Base-by-base conservation (phyloP, 441 rosid genomes). In the Flueggea neowawraea region DNA sequence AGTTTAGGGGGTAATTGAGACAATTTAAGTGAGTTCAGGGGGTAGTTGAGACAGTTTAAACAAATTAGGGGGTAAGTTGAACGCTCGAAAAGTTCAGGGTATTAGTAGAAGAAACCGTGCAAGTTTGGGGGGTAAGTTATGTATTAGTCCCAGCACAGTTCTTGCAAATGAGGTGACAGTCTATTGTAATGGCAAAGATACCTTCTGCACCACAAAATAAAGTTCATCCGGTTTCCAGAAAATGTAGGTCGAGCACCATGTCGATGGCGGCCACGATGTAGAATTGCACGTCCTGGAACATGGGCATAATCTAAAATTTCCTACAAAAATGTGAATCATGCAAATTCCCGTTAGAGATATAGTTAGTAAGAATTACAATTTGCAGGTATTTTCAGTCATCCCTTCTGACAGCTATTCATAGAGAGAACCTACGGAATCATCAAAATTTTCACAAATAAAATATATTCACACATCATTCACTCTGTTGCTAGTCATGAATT, bases 231-330 rank as follows among this genome's bases (percentile, higher is more conserved):
- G 64, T 76, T 82, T 43, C 98, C 98, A 12, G 87, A 75, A 64
- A 85, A 81, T 32, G 96, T 92, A 56, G 98, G 94, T 82, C 91
- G 86, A 6, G 94, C 98, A 60, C 98, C 98, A 78, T 92, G 96
- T 15, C 95, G 86, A 69, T 87, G 96, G 57, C 86, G 89, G 55
- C 98, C 96, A 14, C 87, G 90, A 67, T 86, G 95, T 69, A 89
- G 94, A 64, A 92, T 74, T 62, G 96, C 98, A 70, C 61, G 78
- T 31, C 96, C 98, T 4, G 88, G 91, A 53, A 63, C 61, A 73
- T 92, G 96, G 63, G 65, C 28, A 70, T 79, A 89, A 70, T 91
- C 91, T 58, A 76, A 80, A 68, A 69, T 75, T 72, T 91, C 96
- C 97, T 91, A 49, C 15, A 47, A 47, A 14, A 4, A 14, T 47